Base-by-base conservation (phyloP, 371 early-diverging fungal species). In the Mortierella sp. region DNA sequence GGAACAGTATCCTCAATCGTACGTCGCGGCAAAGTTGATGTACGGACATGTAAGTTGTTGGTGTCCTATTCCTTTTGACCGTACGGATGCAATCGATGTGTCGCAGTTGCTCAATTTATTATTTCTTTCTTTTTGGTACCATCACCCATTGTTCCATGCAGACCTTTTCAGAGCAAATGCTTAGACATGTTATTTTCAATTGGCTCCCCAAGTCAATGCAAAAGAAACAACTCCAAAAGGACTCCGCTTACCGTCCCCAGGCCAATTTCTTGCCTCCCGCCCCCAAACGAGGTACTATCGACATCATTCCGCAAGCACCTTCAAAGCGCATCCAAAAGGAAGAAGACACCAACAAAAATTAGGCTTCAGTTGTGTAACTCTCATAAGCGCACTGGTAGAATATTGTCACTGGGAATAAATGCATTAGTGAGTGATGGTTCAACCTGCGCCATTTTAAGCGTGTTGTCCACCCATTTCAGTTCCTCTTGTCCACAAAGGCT, bases 1-100 rank as follows among this genome's bases (percentile, higher is more conserved):
- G 74, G 45, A 24, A 9, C 79, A 79, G 34, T 79, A 44, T 9
- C 45, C 45, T 44, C 45, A 44, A 9, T 44, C 45, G 9, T 44
- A 44, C 45, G 9, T 44, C 6, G 9, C 6, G 3, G 45, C 45
- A 3, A 44, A 44, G 45, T 9, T 47, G 47, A 47, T 47, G 47
- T 47, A 47, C 13, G 47, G 47, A 10, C 47, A 47, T 47, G 47
- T 47, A 47, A 8, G 47, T 47, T 47, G 47, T 38, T 38, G 1
- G 42, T 38, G 42, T 38, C 1, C 42, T 38, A 3, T 38, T 38
- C 42, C 42, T 38, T 38, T 38, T 38, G 1, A 38, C 42, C 42
- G 1, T 38, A 38, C 42, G 42, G 42, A 5, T 3, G 42, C 42
- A 38, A 38, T 1, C 42, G 42, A 38, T 38, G 42, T 38, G 42